Evolutionary conservation across 2,329 filamentous ascomycete species (phyloP), one percentile per base, ranked within the genome.

Genomic region (Xylaria hypoxylon): DNA sequence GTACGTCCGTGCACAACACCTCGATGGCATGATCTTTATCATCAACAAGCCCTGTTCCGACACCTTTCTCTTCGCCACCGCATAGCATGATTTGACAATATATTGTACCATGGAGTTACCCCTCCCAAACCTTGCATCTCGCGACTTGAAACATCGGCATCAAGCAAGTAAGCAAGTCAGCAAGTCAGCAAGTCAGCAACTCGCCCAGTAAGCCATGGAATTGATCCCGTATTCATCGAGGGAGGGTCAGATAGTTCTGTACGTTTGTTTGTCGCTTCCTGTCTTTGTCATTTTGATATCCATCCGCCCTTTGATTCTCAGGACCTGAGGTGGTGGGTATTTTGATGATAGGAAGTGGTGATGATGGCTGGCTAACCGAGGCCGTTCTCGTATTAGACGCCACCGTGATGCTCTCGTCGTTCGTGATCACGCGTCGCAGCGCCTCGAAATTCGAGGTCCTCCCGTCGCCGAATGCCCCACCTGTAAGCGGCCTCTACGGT

Each of bases 361-460:
- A 47, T 47, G 44, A 50, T 44, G 31, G 8, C 59, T 53, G 58
- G 42, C 58, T 65, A 47, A 67, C 59, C 38, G 26, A 22, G 17
- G 38, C 35, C 40, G 13, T 13, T 40, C 55, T 19, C 33, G 22
- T 45, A 55, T 17, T 55, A 98, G 96, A 59, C 96, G 95, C 68
- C 94, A 97, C 79, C 92, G 93, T 76, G 93, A 97, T 81, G 91
- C 94, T 24, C 90, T 99, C 64, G 96, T 99, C 50, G 90, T 98
- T 42, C 94, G 92, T 76, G 95, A 99, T 80, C 92, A 90, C 52
- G 85, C 89, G 33, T 97, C 94, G 6, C 91, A 90, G 70, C 92
- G 94, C 73, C 88, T 99, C 70, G 93, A 93, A 72, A 91, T 97
- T 58, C 90, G 92, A 68, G 89, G 84, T 67, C 82, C 67, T 80